These are phyloP conservation scores for Senecio squalidus DNA, from an alignment of 140 eudicot genomes.

Conservation along the genomic window DNA sequence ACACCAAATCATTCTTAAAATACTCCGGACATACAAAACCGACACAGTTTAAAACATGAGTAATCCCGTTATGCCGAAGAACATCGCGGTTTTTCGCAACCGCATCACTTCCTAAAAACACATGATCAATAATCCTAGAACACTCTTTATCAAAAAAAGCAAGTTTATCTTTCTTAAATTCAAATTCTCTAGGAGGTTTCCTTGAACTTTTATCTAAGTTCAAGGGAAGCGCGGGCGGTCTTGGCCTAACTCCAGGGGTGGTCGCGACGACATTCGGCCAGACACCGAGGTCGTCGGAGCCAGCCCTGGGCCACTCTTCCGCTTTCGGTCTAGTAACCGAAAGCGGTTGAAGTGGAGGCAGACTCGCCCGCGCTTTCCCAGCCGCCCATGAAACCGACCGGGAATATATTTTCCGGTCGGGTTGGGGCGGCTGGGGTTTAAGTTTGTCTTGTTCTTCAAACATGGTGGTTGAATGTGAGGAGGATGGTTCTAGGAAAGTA, in stretches of 20 bases:
- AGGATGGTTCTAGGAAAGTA: conserved; percentile 34
- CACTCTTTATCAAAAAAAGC: conserved; percentile 92
- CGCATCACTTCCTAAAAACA: conserved; percentile 83
- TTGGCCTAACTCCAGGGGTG: conserved; percentile 62
- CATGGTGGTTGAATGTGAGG: conserved; percentile 29
- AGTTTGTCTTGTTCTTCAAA: conserved; percentile 38
- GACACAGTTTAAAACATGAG: conserved; percentile 93
- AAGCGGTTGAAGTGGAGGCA: conserved; percentile 94
- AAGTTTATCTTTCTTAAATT: conserved; percentile 70
- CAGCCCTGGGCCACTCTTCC: conserved; percentile 93
- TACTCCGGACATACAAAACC: conserved; percentile 93
- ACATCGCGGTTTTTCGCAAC: conserved; percentile 75
- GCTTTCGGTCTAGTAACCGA: conserved; percentile 57
- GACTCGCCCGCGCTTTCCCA: conserved; percentile 56
- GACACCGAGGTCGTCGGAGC: conserved; percentile 88
- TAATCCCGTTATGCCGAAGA: conserved; percentile 63
- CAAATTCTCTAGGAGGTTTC: conserved; percentile 55
- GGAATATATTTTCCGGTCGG: conserved; percentile 45
- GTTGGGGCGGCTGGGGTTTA: neutral
- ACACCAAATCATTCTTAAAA: conserved; percentile 77
- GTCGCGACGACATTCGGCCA: conserved; percentile 59
- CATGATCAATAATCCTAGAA: conserved; percentile 64
- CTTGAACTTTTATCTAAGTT: conserved; percentile 15
- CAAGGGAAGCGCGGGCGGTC: conserved; percentile 33
- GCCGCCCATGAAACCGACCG: conserved; percentile 82